Evolutionary conservation across 2,329 filamentous ascomycete genomes (phyloP).

Genomic region (Apiospora kogelbergensis): DNA sequence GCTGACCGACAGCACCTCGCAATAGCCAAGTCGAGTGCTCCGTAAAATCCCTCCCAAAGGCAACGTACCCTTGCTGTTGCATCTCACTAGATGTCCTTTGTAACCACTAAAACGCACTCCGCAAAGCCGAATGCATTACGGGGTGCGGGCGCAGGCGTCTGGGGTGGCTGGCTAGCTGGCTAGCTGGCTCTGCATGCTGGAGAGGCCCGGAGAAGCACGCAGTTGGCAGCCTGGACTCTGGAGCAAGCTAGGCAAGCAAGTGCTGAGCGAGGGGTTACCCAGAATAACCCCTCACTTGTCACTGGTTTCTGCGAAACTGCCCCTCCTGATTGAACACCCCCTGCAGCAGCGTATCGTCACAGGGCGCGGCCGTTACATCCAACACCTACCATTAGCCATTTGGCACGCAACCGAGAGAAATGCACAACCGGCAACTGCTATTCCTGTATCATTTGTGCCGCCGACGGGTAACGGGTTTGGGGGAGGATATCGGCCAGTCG

Average conservation of each 20-base stretch:
- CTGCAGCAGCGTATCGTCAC: background rate
- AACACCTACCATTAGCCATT: background rate
- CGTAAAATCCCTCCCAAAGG: background rate
- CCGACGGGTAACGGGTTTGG: background rate
- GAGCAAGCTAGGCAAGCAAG: too few relatives aligned
- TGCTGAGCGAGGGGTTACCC: slow-evolving; percentile 1
- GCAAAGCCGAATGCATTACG: background rate
- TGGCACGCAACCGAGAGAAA: background rate
- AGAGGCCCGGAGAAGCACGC: background rate
- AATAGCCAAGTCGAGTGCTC: background rate
- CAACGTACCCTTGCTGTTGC: background rate
- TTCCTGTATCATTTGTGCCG: background rate
- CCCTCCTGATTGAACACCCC: slow-evolving; percentile 7
- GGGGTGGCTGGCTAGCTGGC: background rate
- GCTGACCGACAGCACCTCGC: background rate
- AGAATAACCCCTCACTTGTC: slow-evolving; percentile 6
- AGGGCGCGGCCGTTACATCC: background rate
- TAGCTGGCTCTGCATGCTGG: background rate
- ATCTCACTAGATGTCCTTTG: background rate
- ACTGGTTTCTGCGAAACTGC: too few relatives aligned
- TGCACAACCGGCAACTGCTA: background rate
- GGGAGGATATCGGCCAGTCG: background rate
- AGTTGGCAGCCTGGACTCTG: background rate
- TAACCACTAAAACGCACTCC: background rate
- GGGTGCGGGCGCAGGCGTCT: background rate